phyloP scores from a whole-genome alignment of 1,139 yeast genomes.

The Candida albicans region DNA sequence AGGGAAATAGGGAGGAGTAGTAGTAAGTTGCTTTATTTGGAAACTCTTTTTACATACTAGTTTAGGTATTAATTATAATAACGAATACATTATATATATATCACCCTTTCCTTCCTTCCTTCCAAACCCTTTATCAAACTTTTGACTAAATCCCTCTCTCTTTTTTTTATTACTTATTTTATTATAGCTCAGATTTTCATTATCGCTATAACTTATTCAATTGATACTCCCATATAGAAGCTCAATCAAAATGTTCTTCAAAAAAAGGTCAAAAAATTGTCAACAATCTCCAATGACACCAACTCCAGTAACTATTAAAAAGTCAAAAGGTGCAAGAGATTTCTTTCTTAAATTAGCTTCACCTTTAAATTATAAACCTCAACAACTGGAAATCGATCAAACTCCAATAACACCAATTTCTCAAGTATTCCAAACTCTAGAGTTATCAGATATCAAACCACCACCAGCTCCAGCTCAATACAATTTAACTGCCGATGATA shows the following conservation, averaged over 20 bases:
- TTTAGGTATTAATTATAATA: no score
- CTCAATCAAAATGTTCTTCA: background rate
- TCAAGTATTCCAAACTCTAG: background rate
- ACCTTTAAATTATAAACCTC: conserved; percentile 1
- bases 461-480: conserved; percentile 6
- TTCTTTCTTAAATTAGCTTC: conserved; percentile 10
- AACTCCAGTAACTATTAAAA: conserved; percentile 4
- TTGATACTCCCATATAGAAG: no score
- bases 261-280: background rate
- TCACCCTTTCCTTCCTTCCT: no score
- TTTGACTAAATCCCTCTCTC: no score
- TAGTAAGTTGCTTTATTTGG: no score
- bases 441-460: background rate
- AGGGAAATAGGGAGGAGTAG: no score
- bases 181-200: no score
- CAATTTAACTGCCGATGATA: background rate
- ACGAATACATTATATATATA: no score
- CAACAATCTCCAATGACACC: background rate
- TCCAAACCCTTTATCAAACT: no score
- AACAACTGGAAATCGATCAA: background rate
- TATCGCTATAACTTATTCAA: no score
- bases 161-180: no score
- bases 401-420: conserved; percentile 1
- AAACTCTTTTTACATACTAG: no score
- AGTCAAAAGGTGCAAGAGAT: conserved; percentile 12